phyloP scores from a whole-genome alignment of 2,329 filamentous ascomycete genomes.

The Fusarium setosum region DNA sequence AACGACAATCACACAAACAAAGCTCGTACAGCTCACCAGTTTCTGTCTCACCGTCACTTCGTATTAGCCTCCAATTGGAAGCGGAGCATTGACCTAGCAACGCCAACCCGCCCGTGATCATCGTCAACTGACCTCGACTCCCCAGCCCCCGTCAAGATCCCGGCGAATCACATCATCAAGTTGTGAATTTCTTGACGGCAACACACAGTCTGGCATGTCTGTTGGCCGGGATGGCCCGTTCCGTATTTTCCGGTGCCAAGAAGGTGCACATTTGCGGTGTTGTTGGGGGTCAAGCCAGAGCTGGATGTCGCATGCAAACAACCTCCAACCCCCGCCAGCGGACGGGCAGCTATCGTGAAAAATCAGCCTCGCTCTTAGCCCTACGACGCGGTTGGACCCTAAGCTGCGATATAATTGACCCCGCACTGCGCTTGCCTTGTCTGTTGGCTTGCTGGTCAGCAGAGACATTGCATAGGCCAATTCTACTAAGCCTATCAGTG shows the following conservation, averaged over 20 bases:
- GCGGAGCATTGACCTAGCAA: slow-evolving; percentile 21
- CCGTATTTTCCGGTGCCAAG: slow-evolving; percentile 22
- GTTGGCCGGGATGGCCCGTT: slow-evolving; percentile 33
- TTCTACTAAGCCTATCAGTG: background rate
- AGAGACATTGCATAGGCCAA: background rate
- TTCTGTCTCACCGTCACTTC: slow-evolving; percentile 8
- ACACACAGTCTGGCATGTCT: background rate
- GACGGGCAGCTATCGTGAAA: slow-evolving; percentile 10
- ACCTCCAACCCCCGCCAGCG: background rate
- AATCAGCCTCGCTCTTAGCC: slow-evolving; percentile 29
- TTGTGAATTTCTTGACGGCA: slow-evolving; percentile 5
- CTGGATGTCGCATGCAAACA: background rate
- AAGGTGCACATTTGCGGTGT: background rate
- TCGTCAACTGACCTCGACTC: slow-evolving; percentile 29
- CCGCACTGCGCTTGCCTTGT: slow-evolving; percentile 3
- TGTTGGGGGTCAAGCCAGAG: background rate
- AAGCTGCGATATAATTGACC: background rate
- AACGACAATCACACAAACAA: slow-evolving; percentile 3
- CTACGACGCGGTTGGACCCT: background rate
- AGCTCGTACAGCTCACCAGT: slow-evolving; percentile 20
- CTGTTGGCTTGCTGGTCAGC: background rate
- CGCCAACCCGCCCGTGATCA: slow-evolving; percentile 20
- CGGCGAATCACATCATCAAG: slow-evolving; percentile 27
- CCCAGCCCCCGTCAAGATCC: background rate
- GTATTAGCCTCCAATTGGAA: slow-evolving; percentile 3